A percentile compares a stretch with the other conserved stretches of the same genome.
These are phyloP conservation scores for Pseudonitzschia multiseries DNA, from an alignment of 108 stramenopile species.

Conservation along the genomic window DNA sequence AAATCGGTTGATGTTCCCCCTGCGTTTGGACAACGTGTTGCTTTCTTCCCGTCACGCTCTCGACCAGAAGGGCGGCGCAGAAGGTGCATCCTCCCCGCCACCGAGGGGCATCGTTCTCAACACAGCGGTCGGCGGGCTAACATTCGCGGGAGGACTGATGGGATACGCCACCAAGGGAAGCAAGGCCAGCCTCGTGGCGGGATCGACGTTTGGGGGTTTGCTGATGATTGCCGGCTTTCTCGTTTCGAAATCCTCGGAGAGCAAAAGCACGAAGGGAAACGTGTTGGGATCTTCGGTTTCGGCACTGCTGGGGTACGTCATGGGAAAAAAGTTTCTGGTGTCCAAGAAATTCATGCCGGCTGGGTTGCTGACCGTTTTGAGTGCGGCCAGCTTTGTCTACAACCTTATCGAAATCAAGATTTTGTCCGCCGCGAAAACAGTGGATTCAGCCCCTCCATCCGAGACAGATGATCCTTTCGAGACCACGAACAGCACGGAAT, in stretches of 20 bases:
- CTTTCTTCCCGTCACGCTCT: not conserved
- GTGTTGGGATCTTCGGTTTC: conserved; percentile 12
- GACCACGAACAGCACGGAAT: not conserved
- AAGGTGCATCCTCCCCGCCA: not conserved
- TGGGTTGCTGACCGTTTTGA: conserved; percentile 10
- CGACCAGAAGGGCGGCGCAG: not conserved
- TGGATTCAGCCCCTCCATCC: not conserved
- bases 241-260: conserved; percentile 7
- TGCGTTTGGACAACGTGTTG: conserved; percentile 4
- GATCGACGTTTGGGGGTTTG: conserved; percentile 21
- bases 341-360: conserved; percentile 24
- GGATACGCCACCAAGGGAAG: conserved; percentile 22
- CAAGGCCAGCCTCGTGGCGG: conserved; percentile 25
- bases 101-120: conserved; percentile 26
- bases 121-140: conserved; percentile 16
- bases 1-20: conserved; percentile 22
- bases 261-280: conserved; percentile 4
- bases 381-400: conserved; percentile 7
- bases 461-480: not conserved
- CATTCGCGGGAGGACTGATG: conserved; percentile 12
- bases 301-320: conserved; percentile 17
- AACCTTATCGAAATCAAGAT: conserved; percentile 13
- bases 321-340: conserved; percentile 25
- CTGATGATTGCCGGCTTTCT: conserved; percentile 6
- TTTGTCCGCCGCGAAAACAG: not conserved